A percentile compares a stretch with the other conserved stretches of the same genome.
These are phyloP conservation scores for Agrocybe praecox DNA, from an alignment of 768 basidiomycete genomes.

Conservation along the genomic window DNA sequence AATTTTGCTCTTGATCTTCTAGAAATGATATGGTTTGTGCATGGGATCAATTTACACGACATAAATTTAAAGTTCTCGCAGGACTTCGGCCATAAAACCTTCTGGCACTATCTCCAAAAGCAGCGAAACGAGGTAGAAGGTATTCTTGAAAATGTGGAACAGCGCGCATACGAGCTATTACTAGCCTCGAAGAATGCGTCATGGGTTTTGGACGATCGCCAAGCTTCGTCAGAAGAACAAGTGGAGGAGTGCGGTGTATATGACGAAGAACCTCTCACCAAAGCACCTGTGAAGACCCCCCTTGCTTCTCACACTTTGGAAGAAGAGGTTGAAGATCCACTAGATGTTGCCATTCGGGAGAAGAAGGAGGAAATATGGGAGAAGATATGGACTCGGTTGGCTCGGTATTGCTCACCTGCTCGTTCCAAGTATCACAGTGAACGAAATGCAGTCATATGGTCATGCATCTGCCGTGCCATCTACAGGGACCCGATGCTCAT, in stretches of 20 bases:
- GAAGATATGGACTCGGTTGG: conserved; percentile 32
- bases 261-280: conserved; percentile 13
- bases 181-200: conserved; percentile 33
- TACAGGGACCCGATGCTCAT: conserved; percentile 38
- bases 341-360: conserved; percentile 34
- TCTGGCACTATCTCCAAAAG: conserved; percentile 34
- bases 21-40: conserved; percentile 16
- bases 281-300: not conserved
- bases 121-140: conserved; percentile 30
- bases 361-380: conserved; percentile 31
- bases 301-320: conserved; percentile 11
- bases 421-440: conserved; percentile 33
- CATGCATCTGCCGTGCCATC: conserved; percentile 38
- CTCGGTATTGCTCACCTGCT: conserved; percentile 31
- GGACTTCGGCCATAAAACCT: conserved; percentile 42
- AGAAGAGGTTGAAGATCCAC: conserved; percentile 31
- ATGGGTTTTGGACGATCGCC: conserved; percentile 34
- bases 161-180: conserved; percentile 35
- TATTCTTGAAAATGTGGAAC: conserved; percentile 31
- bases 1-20: not conserved
- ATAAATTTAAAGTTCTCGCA: conserved; percentile 9
- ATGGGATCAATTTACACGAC: not conserved
- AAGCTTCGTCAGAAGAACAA: conserved; percentile 10
- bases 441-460: conserved; percentile 32
- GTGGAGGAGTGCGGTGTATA: conserved; percentile 21